These are phyloP conservation scores for Solanum tarapatanum DNA, from an alignment of 257 asterid genomes.

Conservation along the genomic window DNA sequence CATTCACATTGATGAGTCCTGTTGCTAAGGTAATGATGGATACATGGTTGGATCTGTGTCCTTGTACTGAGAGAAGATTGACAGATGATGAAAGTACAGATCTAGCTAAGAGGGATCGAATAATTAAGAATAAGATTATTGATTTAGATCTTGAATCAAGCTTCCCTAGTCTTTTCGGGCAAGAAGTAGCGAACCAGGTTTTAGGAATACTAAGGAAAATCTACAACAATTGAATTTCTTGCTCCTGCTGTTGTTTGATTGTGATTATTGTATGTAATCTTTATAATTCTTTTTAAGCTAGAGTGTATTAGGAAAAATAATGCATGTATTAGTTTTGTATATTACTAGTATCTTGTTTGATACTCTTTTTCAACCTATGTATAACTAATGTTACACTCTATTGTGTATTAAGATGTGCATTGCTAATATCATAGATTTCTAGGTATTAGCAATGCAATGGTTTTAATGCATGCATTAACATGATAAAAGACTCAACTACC, in stretches of 20 bases:
- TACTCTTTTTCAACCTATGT: neutral
- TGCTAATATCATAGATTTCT: no score
- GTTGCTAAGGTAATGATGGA: conserved; percentile 42
- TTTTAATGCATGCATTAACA: no score
- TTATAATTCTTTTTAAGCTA: no score
- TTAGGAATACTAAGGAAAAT: conserved; percentile 32
- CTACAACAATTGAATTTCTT: conserved; percentile 10
- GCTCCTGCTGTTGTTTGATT: neutral
- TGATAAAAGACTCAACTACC: no score
- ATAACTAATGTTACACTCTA: neutral
- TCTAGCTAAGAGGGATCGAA: conserved; percentile 44
- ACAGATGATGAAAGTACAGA: conserved; percentile 31
- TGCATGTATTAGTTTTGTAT: no score
- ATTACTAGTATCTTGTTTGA: no score
- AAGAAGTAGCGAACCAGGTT: conserved; percentile 41
- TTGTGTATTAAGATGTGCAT: no score
- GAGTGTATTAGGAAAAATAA: no score
- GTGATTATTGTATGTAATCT: neutral
- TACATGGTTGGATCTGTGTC: conserved; percentile 57
- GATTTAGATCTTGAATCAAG: conserved; percentile 69
- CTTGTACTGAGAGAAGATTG: conserved; percentile 29
- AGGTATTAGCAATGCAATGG: no score
- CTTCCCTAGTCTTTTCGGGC: conserved; percentile 74
- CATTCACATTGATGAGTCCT: conserved; percentile 33
- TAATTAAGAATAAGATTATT: conserved; percentile 31